A percentile compares a stretch with the other conserved stretches of the same genome.
phyloP scores from a whole-genome alignment of 2,329 filamentous ascomycete genomes.

The Colletotrichum tropicale region DNA sequence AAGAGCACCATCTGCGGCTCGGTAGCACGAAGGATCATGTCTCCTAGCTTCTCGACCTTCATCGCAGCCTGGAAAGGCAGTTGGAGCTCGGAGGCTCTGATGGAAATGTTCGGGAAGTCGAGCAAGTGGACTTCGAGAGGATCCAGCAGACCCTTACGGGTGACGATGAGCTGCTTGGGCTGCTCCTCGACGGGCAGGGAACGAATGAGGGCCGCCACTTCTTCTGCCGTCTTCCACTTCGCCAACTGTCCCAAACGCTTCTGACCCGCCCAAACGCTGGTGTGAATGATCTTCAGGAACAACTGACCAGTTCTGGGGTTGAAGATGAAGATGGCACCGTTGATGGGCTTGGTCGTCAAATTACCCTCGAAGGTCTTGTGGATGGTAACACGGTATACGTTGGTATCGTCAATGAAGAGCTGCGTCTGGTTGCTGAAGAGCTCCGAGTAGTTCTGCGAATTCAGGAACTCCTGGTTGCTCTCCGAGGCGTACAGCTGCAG shows the following conservation, averaged over 20 bases:
- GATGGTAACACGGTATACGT: constrained; percentile 98
- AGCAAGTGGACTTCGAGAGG: constrained; percentile 96
- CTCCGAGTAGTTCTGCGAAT: constrained; percentile 99
- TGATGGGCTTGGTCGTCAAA: constrained; percentile 98
- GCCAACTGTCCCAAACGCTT: constrained; percentile 98
- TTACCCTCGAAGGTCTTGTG: constrained; percentile 99
- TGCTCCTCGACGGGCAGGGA: constrained; percentile 97
- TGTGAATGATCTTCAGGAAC: constrained; percentile 99
- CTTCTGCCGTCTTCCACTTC: constrained; percentile 99
- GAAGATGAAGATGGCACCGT: constrained; percentile 99
- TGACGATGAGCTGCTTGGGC: constrained; percentile 98
- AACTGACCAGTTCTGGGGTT: constrained; percentile 97
- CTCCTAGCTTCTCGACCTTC: constrained; percentile 99
- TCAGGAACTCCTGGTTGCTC: constrained; percentile 98
- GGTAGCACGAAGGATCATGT: constrained; percentile 97
- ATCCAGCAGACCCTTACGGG: constrained; percentile 94
- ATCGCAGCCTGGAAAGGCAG: constrained; percentile 99
- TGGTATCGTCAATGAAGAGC: constrained; percentile 98
- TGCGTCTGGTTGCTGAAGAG: constrained; percentile 99
- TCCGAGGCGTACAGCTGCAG: constrained; percentile 97
- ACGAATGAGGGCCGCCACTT: constrained; percentile 96
- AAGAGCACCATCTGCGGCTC: constrained; percentile 99
- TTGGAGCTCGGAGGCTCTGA: constrained; percentile 94
- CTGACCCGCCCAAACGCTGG: constrained; percentile 98
- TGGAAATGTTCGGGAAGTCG: constrained; percentile 99